These are phyloP conservation scores for Boletus rubroflammeus DNA, from an alignment of 768 basidiomycete species.

Conservation along the genomic window DNA sequence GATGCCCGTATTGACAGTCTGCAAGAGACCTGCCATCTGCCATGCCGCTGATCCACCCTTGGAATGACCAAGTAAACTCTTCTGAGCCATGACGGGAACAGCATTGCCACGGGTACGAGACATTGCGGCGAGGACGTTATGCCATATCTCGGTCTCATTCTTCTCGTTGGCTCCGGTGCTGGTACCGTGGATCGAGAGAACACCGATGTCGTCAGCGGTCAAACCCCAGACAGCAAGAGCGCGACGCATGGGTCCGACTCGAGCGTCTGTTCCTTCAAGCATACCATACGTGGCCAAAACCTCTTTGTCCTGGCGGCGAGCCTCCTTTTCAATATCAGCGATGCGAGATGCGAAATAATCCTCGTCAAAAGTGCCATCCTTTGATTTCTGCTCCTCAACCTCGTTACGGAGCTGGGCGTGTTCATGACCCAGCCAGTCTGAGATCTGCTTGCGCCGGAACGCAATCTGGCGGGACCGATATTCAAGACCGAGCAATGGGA, in stretches of 20 bases:
- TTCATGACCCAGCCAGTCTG: slow-evolving; percentile 92
- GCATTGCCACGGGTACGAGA: slow-evolving; percentile 92
- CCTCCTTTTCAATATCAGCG: slow-evolving; percentile 86
- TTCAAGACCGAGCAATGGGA: slow-evolving; percentile 75
- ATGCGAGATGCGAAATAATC: slow-evolving; percentile 75
- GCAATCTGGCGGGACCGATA: slow-evolving; percentile 92
- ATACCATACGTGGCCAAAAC: slow-evolving; percentile 93
- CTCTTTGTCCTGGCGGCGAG: slow-evolving; percentile 87
- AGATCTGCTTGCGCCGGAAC: slow-evolving; percentile 94
- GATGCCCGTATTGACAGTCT: slow-evolving; percentile 79
- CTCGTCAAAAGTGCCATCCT: slow-evolving; percentile 51
- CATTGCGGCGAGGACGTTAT: slow-evolving; percentile 86
- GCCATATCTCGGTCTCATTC: slow-evolving; percentile 97
- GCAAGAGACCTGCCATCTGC: slow-evolving; percentile 91
- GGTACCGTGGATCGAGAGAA: slow-evolving; percentile 86
- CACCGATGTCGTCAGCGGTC: slow-evolving; percentile 87
- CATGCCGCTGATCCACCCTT: slow-evolving; percentile 99
- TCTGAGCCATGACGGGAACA: slow-evolving; percentile 96
- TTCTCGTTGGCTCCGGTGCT: slow-evolving; percentile 91
- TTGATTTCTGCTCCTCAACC: slow-evolving; percentile 53
- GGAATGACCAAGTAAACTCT: slow-evolving; percentile 94
- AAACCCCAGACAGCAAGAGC: slow-evolving; percentile 97
- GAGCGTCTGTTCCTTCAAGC: slow-evolving; percentile 84
- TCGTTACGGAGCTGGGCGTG: slow-evolving; percentile 82
- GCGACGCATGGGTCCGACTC: slow-evolving; percentile 87